Conservation (phyloP, 768 basidiomycete genomes). For the Amanita polypyramis region DNA sequence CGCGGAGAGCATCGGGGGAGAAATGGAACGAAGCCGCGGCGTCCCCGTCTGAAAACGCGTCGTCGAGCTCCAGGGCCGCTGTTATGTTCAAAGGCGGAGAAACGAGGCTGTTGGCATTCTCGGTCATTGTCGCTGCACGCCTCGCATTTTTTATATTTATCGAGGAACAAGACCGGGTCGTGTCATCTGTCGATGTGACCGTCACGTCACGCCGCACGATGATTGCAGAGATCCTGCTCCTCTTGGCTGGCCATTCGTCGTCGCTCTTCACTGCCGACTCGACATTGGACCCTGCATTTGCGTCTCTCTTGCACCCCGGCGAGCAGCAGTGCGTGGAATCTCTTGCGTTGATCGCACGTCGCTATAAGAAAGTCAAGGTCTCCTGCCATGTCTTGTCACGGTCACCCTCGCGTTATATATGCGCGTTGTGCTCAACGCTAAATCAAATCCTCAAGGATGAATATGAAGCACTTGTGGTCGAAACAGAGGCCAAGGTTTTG, state of each 20-base stretch:
- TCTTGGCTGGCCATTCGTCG: conserved; percentile 82
- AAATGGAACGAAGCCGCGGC: conserved; percentile 41
- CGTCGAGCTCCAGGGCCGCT: conserved; percentile 40
- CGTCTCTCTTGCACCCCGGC: conserved; percentile 75
- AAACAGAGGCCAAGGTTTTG: conserved; percentile 74
- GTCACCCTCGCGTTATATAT: conserved; percentile 66
- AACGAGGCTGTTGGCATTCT: not conserved
- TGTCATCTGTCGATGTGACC: not conserved
- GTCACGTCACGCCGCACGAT: conserved; percentile 27
- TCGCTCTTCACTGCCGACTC: conserved; percentile 64
- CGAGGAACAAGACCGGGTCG: not conserved
- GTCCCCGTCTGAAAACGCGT: conserved; percentile 56
- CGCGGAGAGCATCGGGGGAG: conserved; percentile 48
- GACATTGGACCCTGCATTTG: conserved; percentile 51
- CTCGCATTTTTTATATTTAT: not conserved
- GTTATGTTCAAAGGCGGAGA: not conserved
- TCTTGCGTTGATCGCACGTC: conserved; percentile 62
- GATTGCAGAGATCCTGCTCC: conserved; percentile 83
- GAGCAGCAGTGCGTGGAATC: conserved; percentile 79
- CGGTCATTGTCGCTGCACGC: not conserved
- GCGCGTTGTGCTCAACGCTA: conserved; percentile 66
- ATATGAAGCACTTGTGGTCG: conserved; percentile 70
- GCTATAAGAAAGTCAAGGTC: conserved; percentile 64
- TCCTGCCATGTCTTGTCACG: conserved; percentile 39
- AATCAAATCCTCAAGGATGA: conserved; percentile 66